These are phyloP conservation scores for Macrolepiota albuminosa DNA, from an alignment of 768 basidiomycete species.

Conservation along the genomic window DNA sequence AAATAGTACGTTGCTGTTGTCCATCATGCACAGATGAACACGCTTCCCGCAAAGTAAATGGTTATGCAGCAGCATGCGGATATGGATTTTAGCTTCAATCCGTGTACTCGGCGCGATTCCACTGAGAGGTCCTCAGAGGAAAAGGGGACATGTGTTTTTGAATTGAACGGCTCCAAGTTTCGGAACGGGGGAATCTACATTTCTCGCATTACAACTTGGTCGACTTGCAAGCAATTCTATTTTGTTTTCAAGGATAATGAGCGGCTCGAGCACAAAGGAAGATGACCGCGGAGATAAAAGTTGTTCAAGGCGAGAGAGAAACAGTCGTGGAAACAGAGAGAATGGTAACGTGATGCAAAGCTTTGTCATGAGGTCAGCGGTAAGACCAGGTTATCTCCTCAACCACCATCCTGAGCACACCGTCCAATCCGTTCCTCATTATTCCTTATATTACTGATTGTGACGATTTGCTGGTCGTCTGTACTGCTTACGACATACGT, in stretches of 20 bases:
- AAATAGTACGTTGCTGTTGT: not conserved
- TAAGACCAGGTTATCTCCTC: conserved; percentile 16
- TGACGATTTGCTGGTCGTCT: not conserved
- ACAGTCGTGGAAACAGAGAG: conserved; percentile 9
- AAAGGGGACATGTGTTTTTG: not conserved
- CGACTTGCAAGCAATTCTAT: not conserved
- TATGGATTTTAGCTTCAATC: not conserved
- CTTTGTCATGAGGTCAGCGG: conserved; percentile 17
- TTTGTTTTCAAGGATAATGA: not conserved
- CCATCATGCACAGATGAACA: not conserved
- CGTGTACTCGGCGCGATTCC: not conserved
- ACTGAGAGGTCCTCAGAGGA: not conserved
- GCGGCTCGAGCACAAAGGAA: not conserved
- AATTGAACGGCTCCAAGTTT: not conserved
- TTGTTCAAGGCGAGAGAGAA: not conserved
- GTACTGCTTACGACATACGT: not conserved
- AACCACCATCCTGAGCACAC: conserved; percentile 8
- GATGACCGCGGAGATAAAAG: conserved; percentile 11
- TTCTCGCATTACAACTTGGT: not conserved
- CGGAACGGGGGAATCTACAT: not conserved
- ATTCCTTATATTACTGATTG: conserved; percentile 6
- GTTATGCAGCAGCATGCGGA: not conserved
- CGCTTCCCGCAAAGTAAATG: not conserved
- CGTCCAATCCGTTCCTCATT: not conserved
- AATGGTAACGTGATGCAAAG: conserved; percentile 12